Conservation (phyloP, 768 basidiomycete species). For the Flagelloscypha sp. region DNA sequence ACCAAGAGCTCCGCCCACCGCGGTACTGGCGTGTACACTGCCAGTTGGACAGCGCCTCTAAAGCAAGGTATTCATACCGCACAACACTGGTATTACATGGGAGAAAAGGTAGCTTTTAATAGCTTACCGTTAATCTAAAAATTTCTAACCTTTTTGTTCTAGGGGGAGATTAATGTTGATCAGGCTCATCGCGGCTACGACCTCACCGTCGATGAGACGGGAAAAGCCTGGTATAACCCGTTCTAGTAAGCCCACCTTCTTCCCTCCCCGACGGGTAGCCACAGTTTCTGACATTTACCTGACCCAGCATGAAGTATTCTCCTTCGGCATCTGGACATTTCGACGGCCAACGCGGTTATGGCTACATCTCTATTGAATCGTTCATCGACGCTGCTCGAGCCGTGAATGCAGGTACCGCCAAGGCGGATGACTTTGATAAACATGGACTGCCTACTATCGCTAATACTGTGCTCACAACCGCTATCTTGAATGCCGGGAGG, state of each 20-base stretch:
- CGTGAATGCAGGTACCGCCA: slow-evolving; percentile 63
- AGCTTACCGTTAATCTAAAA: slow-evolving; percentile 2
- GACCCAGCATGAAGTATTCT: slow-evolving; percentile 82
- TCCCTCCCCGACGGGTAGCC: slow-evolving; percentile 9
- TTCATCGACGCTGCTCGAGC: slow-evolving; percentile 78
- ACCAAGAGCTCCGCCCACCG: slow-evolving; percentile 62
- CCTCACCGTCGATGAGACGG: slow-evolving; percentile 76
- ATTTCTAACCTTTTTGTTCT: slow-evolving; percentile 5
- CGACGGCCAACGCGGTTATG: slow-evolving; percentile 91
- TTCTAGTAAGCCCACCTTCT: slow-evolving; percentile 58
- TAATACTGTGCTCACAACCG: slow-evolving; percentile 82
- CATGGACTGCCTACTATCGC: slow-evolving; percentile 82
- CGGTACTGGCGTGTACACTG: slow-evolving; percentile 88
- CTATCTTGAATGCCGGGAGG: slow-evolving; percentile 85
- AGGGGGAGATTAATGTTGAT: slow-evolving; percentile 90
- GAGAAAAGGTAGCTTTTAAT: slow-evolving; percentile 54
- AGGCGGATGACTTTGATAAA: slow-evolving; percentile 66
- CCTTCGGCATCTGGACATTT: slow-evolving; percentile 89
- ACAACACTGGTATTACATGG: slow-evolving; percentile 95
- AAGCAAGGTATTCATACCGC: slow-evolving; percentile 85
- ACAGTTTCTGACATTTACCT: slow-evolving; percentile 6
- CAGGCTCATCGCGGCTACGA: slow-evolving; percentile 94
- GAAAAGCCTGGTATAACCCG: slow-evolving; percentile 83
- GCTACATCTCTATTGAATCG: slow-evolving; percentile 86
- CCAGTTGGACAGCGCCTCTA: slow-evolving; percentile 89